phyloP scores from a whole-genome alignment of 495 filamentous ascomycete species.

The Xylaria bambusicola region DNA sequence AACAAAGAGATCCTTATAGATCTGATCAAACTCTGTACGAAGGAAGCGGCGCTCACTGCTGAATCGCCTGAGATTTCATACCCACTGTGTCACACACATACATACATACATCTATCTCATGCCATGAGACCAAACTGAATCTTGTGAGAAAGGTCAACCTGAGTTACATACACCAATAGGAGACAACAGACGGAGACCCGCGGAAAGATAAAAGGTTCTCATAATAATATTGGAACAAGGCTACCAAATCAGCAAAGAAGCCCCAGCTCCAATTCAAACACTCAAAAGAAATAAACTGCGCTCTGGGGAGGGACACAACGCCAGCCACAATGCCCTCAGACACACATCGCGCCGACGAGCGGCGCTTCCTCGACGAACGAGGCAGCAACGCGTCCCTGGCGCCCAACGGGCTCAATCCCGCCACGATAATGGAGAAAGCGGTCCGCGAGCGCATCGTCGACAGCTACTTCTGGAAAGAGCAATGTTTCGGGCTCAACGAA shows the following conservation, averaged over 20 bases:
- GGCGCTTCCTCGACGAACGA: slow-evolving; percentile 75
- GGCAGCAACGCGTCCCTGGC: slow-evolving; percentile 54
- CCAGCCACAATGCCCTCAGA: slow-evolving; percentile 22
- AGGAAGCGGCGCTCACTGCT: too few species aligned
- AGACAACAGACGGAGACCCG: too few species aligned
- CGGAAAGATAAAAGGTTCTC: too few species aligned
- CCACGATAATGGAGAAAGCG: slow-evolving; percentile 86
- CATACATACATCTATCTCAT: neutral
- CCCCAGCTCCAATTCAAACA: neutral
- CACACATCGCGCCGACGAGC: slow-evolving; percentile 71
- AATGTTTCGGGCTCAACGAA: slow-evolving; percentile 94
- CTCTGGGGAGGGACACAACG: too few species aligned
- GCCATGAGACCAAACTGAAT: too few species aligned
- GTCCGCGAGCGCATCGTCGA: slow-evolving; percentile 93
- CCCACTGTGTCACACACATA: neutral
- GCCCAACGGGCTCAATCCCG: slow-evolving; percentile 78
- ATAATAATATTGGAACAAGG: too few species aligned
- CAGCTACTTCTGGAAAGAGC: slow-evolving; percentile 97
- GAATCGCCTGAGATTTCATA: too few species aligned
- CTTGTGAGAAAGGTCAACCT: too few species aligned
- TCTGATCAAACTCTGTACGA: too few species aligned
- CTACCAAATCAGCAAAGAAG: neutral
- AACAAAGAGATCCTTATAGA: too few species aligned
- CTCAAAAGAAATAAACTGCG: neutral
- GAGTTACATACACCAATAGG: too few species aligned